Evolutionary conservation across 495 filamentous ascomycete genomes (phyloP).

Genomic region (Glarea lozoyensis): DNA sequence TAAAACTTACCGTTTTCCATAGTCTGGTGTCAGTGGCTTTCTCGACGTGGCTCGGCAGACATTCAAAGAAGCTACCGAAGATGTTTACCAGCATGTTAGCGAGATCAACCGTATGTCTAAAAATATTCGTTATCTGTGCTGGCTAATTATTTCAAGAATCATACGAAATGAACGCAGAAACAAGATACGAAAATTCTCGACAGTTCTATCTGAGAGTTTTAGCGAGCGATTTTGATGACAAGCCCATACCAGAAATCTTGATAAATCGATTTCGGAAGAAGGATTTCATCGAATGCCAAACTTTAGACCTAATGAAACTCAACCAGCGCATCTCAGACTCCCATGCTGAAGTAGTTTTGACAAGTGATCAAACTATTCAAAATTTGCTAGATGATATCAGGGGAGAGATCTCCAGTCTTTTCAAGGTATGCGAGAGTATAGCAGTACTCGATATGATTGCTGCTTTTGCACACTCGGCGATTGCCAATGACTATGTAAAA

Average conservation of each 20-base stretch:
- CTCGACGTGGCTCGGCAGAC: conserved; percentile 80
- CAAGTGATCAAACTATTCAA: conserved; percentile 66
- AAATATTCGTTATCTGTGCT: too few relatives aligned
- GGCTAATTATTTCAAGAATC: too few relatives aligned
- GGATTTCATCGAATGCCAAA: conserved; percentile 74
- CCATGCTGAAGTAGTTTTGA: conserved; percentile 68
- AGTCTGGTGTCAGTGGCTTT: conserved; percentile 79
- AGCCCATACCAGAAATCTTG: conserved; percentile 56
- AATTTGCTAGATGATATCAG: conserved; percentile 59
- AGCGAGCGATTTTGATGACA: conserved; percentile 51
- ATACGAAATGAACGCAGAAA: conserved; percentile 50
- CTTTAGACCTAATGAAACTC: conserved; percentile 68
- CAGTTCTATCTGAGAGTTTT: conserved; percentile 74
- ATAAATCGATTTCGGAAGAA: conserved; percentile 70
- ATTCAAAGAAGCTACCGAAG: conserved; percentile 75
- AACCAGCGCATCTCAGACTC: conserved; percentile 70
- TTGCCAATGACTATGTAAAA: conserved; percentile 64
- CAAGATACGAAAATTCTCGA: conserved; percentile 67
- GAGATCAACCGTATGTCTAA: conserved; percentile 47
- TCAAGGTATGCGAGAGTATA: conserved; percentile 74
- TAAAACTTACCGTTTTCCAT: conserved; percentile 3
- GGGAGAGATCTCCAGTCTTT: conserved; percentile 57
- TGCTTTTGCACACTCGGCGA: conserved; percentile 71
- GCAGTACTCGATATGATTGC: conserved; percentile 90
- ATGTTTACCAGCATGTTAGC: conserved; percentile 61